A percentile compares a stretch with the other conserved stretches of the same genome.
Evolutionary conservation across 305 asterid genomes (phyloP).

Genomic region (Fraxinus platypoda): DNA sequence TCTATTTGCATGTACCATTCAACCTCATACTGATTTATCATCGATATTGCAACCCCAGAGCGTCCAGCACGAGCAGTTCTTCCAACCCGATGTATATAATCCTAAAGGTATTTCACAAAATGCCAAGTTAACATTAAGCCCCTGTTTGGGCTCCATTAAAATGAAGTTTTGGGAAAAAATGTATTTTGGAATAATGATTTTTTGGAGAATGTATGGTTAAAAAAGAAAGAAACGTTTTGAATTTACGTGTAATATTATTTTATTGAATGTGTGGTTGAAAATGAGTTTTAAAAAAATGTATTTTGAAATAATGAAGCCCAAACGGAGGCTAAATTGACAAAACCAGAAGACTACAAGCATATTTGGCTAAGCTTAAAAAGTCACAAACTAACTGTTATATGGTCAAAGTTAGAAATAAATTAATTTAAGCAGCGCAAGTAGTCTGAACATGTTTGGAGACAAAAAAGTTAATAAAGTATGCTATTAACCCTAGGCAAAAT

Average conservation of each 20-base stretch:
- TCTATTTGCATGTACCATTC: constrained; percentile 87
- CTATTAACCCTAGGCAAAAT: not conserved
- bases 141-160: too few species aligned
- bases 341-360: not conserved
- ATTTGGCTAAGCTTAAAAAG: not conserved
- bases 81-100: constrained; percentile 92
- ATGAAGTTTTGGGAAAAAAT: too few species aligned
- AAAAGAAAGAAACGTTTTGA: too few species aligned
- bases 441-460: not conserved
- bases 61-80: constrained; percentile 99
- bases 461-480: not conserved
- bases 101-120: constrained; percentile 46
- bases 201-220: too few species aligned
- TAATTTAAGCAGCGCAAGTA: not conserved
- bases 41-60: constrained; percentile 78
- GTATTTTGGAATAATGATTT: too few species aligned
- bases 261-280: too few species aligned
- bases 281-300: too few species aligned
- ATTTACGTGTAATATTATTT: too few species aligned
- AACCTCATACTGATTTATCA: constrained; percentile 83
- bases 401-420: not conserved
- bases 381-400: not conserved
- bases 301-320: too few species aligned
- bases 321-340: not conserved
- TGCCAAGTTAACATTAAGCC: not conserved